Evolutionary conservation across 1,139 yeast genomes (phyloP).

Genomic region (Taphrina pruni): DNA sequence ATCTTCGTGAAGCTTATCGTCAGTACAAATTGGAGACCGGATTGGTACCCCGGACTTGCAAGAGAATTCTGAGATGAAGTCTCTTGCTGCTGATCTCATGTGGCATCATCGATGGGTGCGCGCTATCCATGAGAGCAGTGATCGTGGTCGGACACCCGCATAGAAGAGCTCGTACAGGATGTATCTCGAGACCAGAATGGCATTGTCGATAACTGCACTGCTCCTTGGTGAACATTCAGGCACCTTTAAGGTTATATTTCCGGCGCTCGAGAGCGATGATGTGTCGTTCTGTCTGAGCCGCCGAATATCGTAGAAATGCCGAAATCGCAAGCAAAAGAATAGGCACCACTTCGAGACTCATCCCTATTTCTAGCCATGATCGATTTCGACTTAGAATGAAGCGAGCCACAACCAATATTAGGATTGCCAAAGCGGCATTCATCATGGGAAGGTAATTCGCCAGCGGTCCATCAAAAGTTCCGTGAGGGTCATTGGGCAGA

Average conservation of each 20-base stretch:
- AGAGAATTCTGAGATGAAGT: constrained; percentile 14
- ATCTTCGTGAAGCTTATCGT: constrained; percentile 88
- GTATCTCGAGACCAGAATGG: no score
- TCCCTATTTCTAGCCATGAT: background rate
- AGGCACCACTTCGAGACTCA: constrained; percentile 19
- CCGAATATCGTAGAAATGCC: background rate
- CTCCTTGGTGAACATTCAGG: background rate
- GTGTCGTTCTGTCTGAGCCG: background rate
- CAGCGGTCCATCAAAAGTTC: constrained; percentile 7
- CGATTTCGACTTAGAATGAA: background rate
- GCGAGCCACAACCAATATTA: background rate
- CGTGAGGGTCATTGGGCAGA: constrained; percentile 1
- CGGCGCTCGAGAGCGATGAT: constrained; percentile 4
- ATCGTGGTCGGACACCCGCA: no score
- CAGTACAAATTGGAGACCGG: constrained; percentile 20
- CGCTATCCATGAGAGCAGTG: no score
- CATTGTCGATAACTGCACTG: no score
- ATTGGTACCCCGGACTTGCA: constrained; percentile 18
- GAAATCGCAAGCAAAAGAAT: background rate
- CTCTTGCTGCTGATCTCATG: background rate
- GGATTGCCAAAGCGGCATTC: constrained; percentile 8
- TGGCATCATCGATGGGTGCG: background rate
- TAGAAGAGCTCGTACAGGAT: no score
- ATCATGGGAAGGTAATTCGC: constrained; percentile 5
- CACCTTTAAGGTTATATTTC: constrained; percentile 23